These are phyloP conservation scores for Colletotrichum zoysiae DNA, from an alignment of 2,329 filamentous ascomycete genomes.

Conservation along the genomic window DNA sequence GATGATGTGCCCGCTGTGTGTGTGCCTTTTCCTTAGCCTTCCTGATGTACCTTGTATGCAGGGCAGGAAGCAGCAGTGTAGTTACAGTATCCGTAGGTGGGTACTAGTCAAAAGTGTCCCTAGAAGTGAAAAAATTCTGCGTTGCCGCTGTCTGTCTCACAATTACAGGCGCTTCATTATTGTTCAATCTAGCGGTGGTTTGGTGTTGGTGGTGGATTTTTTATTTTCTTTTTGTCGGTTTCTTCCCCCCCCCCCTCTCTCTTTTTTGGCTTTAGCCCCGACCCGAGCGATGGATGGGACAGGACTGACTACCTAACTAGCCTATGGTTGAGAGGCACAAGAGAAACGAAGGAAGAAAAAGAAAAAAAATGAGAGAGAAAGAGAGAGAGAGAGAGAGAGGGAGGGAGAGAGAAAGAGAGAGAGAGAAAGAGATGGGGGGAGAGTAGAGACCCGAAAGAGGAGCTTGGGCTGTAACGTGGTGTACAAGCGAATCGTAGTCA, in stretches of 20 bases:
- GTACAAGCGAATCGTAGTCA: background rate
- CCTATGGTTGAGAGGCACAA: background rate
- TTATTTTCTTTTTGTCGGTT: no score
- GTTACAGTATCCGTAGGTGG: background rate
- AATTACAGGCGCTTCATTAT: background rate
- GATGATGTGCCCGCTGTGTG: background rate
- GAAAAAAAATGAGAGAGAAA: background rate
- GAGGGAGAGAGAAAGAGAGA: background rate
- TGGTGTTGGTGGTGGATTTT: no score
- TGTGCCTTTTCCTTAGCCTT: background rate
- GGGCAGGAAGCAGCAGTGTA: no score
- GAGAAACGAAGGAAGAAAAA: background rate
- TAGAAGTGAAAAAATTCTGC: background rate
- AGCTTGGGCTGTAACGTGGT: conserved; percentile 8
- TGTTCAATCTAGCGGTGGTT: background rate
- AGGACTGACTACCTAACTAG: no score
- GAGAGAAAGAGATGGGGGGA: conserved; percentile 1
- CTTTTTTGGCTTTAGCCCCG: background rate
- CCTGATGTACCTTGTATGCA: conserved; percentile 1
- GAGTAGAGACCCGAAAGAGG: conserved; percentile 10
- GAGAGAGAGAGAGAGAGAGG: background rate
- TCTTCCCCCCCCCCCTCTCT: no score
- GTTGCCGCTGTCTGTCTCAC: background rate
- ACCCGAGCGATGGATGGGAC: conserved; percentile 3
- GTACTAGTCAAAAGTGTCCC: conserved; percentile 3